A percentile compares a stretch with the other conserved stretches of the same genome.
phyloP scores from a whole-genome alignment of 2,329 filamentous ascomycete genomes.

The Xylaria sp. region DNA sequence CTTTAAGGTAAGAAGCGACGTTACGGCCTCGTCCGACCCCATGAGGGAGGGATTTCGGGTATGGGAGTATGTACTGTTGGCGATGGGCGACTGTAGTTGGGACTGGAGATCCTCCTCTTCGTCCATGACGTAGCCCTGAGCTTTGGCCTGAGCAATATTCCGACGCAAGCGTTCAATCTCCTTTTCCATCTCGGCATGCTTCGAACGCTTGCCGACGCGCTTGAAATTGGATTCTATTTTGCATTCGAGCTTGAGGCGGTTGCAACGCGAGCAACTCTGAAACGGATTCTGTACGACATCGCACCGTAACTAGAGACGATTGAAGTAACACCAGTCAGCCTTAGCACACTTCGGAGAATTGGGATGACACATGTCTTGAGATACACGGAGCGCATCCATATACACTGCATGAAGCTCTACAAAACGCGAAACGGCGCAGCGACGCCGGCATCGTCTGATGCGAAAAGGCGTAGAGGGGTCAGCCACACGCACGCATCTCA shows the following conservation, averaged over 20 bases:
- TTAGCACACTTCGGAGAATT: conserved; percentile 24
- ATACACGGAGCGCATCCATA: conserved; percentile 19
- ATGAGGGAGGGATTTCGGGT: conserved; percentile 72
- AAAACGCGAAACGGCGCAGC: not conserved
- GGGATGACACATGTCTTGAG: conserved; percentile 37
- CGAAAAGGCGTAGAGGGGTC: not conserved
- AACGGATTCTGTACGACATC: conserved; percentile 86
- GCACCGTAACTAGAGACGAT: conserved; percentile 68
- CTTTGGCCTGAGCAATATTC: conserved; percentile 68
- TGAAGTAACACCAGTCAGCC: conserved; percentile 36
- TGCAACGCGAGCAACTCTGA: conserved; percentile 79
- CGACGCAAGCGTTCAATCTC: conserved; percentile 78
- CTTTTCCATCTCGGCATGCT: conserved; percentile 88
- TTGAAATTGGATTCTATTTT: conserved; percentile 92
- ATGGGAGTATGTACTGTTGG: conserved; percentile 68
- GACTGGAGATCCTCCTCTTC: conserved; percentile 67
- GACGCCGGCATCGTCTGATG: not conserved
- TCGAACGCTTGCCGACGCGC: conserved; percentile 82
- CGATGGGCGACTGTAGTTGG: conserved; percentile 68
- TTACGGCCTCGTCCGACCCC: conserved; percentile 76
- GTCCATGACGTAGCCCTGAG: conserved; percentile 66
- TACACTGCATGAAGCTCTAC: conserved; percentile 7
- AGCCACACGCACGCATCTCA: not conserved
- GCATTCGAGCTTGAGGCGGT: conserved; percentile 82
- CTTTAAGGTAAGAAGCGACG: conserved; percentile 73